These are phyloP conservation scores for Cornus suecica DNA, from an alignment of 148 eudicot species.

Conservation along the genomic window DNA sequence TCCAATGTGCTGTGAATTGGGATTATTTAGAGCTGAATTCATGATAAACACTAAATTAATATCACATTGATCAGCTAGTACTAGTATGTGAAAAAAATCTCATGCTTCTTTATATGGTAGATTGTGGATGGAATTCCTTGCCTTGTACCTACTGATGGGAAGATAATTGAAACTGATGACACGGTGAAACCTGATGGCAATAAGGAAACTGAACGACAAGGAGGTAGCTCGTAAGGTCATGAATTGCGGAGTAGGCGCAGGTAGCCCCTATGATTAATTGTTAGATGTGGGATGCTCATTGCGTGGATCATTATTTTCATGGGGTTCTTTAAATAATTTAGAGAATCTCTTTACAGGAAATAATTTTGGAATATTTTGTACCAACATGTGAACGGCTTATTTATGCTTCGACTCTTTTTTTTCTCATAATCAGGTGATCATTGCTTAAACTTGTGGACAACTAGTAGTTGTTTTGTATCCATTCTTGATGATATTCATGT, in stretches of 20 bases:
- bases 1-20: no score
- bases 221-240: not conserved
- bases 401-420: no score
- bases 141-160: conserved; percentile 84
- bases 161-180: conserved; percentile 54
- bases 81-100: not conserved
- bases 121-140: conserved; percentile 83
- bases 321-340: not conserved
- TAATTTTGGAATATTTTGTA: not conserved
- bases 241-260: not conserved
- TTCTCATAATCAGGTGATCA: no score
- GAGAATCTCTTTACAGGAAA: not conserved
- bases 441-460: no score
- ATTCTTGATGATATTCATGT: not conserved
- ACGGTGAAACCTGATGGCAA: conserved; percentile 5
- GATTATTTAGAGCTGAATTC: no score
- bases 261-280: not conserved
- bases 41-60: no score
- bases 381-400: not conserved
- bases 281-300: not conserved
- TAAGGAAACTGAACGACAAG: not conserved
- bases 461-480: not conserved
- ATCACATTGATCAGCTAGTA: not conserved
- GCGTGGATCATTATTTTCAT: not conserved
- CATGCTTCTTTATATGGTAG: conserved; percentile 26